Base-by-base conservation (phyloP, 169 alveolate genomes). In the Plasmodium cynomolgi region DNA sequence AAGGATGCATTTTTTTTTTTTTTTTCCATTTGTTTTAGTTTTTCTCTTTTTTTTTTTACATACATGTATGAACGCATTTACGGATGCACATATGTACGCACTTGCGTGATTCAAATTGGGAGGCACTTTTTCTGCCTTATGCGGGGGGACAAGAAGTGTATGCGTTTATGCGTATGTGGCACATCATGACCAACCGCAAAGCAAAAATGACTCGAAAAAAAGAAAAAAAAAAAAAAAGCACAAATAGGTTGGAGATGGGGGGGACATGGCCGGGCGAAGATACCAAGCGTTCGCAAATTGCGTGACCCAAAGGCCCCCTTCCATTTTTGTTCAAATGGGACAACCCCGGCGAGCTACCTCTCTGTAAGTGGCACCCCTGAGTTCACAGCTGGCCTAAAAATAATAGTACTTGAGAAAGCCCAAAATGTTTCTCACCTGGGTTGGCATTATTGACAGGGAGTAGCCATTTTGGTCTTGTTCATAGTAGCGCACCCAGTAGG, bases 381-480 rank as follows among this genome's bases (percentile, higher is more conserved):
- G 5, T 68, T 68, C 33, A 0, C 37, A 26, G 15, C 75, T 72
- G 15, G n/a, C 80, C 80, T 84, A 56, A 23, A 96, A 93, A 56
- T 95, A 88, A 86, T 96, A 93, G 81, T 95, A 96, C 50, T 96
- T 84, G 2, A 95, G 47, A 86, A 62, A 91, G 90, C 95, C 84
- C 17, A 91, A 56, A 47, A 95, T 91, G 92, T 95, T 96, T 72
- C 77, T 92, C 68, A 96, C 62, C 17, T 93, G 93, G 31, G 85
- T 93, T 31, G 96, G 96, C 17, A 91, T 91, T 34, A 96, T 96
- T 39, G 93, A 95, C 71, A 96, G 79, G n/a, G 84, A 72, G 79
- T 95, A 96, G 8, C 97, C 97, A 90, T 96, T 96, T 71, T 81
- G 95, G 31, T 96, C 97, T 95, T 96, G 97, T 37, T 93, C 95